These are phyloP conservation scores for Colletotrichum abscissum DNA, from an alignment of 2,329 filamentous ascomycete species.

Conservation along the genomic window DNA sequence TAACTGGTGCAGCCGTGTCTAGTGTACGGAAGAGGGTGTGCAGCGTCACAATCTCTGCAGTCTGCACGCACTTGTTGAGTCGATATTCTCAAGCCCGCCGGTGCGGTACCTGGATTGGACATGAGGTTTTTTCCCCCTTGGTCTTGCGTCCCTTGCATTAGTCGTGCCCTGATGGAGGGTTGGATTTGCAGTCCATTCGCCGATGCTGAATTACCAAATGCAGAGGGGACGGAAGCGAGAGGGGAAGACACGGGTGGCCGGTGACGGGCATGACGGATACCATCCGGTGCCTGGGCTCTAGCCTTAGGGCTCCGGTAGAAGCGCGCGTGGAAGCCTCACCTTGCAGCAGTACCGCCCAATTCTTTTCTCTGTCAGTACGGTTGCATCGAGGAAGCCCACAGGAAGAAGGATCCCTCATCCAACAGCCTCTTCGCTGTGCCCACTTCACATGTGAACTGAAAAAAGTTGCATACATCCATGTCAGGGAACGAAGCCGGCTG, in stretches of 20 bases:
- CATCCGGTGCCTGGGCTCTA: constrained; percentile 20
- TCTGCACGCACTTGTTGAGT: constrained; percentile 13
- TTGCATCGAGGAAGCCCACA: constrained; percentile 10
- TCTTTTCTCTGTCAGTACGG: neutral
- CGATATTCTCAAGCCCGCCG: neutral
- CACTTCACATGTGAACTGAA: constrained; percentile 7
- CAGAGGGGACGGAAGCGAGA: constrained; percentile 26
- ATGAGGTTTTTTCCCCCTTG: constrained; percentile 16
- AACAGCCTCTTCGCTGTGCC: neutral
- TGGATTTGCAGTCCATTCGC: constrained; percentile 19
- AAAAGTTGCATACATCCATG: constrained; percentile 20
- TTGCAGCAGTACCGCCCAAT: neutral
- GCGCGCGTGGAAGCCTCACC: neutral
- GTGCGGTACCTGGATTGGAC: neutral
- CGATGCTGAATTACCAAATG: neutral
- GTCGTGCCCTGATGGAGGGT: constrained; percentile 24
- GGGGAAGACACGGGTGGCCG: constrained; percentile 15
- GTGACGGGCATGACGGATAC: constrained; percentile 7
- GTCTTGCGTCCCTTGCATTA: constrained; percentile 34
- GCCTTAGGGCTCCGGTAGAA: constrained; percentile 21
- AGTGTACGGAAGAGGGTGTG: constrained; percentile 9
- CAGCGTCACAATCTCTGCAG: constrained; percentile 6
- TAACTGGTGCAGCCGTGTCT: constrained; percentile 3
- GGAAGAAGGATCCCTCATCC: neutral
- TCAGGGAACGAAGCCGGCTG: neutral